Evolutionary conservation across 164 flowering plant species (phyloP).

Genomic region (Kingdonia uniflora): DNA sequence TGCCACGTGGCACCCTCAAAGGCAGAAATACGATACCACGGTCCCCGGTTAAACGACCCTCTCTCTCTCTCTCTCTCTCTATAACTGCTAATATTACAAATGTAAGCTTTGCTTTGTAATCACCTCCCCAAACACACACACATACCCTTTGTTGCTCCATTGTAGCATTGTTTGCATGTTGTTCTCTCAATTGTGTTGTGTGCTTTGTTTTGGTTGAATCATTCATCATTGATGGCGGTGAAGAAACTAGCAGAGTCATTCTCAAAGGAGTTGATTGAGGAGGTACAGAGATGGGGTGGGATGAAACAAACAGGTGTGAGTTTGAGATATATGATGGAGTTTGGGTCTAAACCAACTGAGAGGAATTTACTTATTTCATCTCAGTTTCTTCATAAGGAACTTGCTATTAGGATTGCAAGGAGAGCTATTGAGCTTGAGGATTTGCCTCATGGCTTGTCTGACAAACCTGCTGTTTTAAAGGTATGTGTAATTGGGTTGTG

Average conservation of each 20-base stretch:
- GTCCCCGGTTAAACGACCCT: too few species aligned
- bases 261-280: constrained; percentile 55
- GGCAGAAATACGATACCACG: too few species aligned
- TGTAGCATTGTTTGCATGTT: too few species aligned
- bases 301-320: constrained; percentile 87
- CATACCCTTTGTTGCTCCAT: too few species aligned
- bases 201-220: too few species aligned
- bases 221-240: constrained; percentile 54
- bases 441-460: constrained; percentile 76
- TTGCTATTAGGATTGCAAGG: constrained; percentile 77
- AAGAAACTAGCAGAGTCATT: constrained; percentile 39
- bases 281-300: constrained; percentile 68
- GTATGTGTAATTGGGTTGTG: constrained; percentile 16
- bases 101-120: too few species aligned
- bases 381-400: constrained; percentile 90
- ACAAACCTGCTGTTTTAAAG: constrained; percentile 73
- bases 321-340: constrained; percentile 85
- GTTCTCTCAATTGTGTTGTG: too few species aligned
- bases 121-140: too few species aligned
- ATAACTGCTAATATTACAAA: too few species aligned
- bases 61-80: too few species aligned
- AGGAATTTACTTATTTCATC: constrained; percentile 65
- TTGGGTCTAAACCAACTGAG: constrained; percentile 59
- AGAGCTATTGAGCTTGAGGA: constrained; percentile 66
- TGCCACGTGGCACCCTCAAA: too few species aligned